phyloP scores from a whole-genome alignment of 2,329 filamentous ascomycete species.

The Alternaria tenuissima region DNA sequence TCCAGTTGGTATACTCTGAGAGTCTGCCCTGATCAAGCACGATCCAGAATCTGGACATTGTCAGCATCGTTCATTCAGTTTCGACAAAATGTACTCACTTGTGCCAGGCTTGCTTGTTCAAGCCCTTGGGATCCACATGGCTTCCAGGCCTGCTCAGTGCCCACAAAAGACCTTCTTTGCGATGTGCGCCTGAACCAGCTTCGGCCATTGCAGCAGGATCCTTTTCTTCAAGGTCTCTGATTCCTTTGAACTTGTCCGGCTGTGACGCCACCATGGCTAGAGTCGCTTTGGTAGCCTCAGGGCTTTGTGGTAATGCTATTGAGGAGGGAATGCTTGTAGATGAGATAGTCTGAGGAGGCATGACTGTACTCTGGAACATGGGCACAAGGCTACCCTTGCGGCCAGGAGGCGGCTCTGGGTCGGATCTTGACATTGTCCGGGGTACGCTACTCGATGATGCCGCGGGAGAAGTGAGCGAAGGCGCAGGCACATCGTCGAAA shows the following conservation, averaged over 20 bases:
- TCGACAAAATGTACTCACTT: slow-evolving; percentile 71
- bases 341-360: slow-evolving; percentile 36
- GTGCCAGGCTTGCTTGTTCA: slow-evolving; percentile 98
- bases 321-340: slow-evolving; percentile 36
- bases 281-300: slow-evolving; percentile 36
- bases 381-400: slow-evolving; percentile 46
- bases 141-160: slow-evolving; percentile 90
- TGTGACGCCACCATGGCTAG: slow-evolving; percentile 46
- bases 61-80: slow-evolving; percentile 34
- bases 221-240: slow-evolving; percentile 89
- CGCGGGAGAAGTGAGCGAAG: slow-evolving; percentile 31
- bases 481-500: slow-evolving; percentile 43
- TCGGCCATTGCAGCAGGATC: slow-evolving; percentile 59
- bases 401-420: slow-evolving; percentile 35
- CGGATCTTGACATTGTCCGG: slow-evolving; percentile 30
- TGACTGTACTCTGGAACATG: slow-evolving; percentile 46
- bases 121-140: slow-evolving; percentile 91
- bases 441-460: slow-evolving; percentile 36
- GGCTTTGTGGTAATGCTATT: slow-evolving; percentile 38
- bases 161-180: slow-evolving; percentile 95
- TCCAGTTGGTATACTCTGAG: slow-evolving; percentile 99
- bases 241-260: slow-evolving; percentile 79
- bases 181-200: slow-evolving; percentile 68
- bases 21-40: slow-evolving; percentile 96
- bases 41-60: slow-evolving; percentile 83